phyloP scores from a whole-genome alignment of 495 filamentous ascomycete genomes.

The Podospora pseudopauciseta region DNA sequence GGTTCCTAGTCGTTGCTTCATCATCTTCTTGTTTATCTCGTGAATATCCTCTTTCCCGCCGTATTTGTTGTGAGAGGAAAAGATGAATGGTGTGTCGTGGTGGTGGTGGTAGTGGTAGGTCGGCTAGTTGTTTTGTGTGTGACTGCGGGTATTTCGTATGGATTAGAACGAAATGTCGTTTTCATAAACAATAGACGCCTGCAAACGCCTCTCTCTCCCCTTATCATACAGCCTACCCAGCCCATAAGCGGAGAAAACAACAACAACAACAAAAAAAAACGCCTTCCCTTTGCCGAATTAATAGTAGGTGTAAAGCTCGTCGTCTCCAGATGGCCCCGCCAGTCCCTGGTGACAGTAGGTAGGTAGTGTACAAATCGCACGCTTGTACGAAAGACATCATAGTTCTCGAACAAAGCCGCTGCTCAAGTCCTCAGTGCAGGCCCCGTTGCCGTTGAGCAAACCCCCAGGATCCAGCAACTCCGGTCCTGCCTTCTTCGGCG shows the following conservation, averaged over 20 bases:
- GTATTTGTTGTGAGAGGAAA: too few species aligned
- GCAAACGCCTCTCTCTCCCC: not conserved
- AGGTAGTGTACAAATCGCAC: not conserved
- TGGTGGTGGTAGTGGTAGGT: too few species aligned
- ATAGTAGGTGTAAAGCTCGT: not conserved
- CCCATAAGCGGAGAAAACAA: not conserved
- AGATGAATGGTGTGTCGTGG: too few species aligned
- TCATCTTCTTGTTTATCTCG: too few species aligned
- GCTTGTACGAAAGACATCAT: not conserved
- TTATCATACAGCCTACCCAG: not conserved
- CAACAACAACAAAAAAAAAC: not conserved
- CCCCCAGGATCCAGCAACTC: slow-evolving; percentile 56
- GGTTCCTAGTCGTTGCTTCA: too few species aligned
- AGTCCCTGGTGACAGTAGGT: not conserved
- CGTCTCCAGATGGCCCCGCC: not conserved
- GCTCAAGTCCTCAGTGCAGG: not conserved
- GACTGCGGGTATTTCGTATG: not conserved
- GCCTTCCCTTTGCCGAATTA: not conserved
- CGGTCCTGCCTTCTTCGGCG: slow-evolving; percentile 21
- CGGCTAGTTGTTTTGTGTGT: too few species aligned
- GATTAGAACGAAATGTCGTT: not conserved
- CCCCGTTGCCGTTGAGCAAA: slow-evolving; percentile 31
- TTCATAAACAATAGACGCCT: not conserved
- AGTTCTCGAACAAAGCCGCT: not conserved
- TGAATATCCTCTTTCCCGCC: too few species aligned